phyloP scores from a whole-genome alignment of 2,329 filamentous ascomycete species.

The Fusarium solani-melongenae region DNA sequence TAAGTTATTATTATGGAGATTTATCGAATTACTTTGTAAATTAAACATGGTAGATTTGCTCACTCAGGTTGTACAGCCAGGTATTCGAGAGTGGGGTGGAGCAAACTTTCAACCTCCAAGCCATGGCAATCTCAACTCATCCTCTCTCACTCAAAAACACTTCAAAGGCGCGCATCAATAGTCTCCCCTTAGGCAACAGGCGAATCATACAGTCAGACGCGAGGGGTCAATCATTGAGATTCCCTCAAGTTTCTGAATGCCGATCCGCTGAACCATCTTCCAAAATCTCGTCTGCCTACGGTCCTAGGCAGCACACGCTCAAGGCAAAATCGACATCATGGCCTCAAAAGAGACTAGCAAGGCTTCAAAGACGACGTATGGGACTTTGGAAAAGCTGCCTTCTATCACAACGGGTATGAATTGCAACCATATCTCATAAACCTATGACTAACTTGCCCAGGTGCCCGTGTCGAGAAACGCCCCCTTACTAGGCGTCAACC shows the following conservation, averaged over 20 bases:
- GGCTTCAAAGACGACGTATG: slow-evolving; percentile 29
- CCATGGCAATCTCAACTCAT: background rate
- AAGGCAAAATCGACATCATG: slow-evolving; percentile 29
- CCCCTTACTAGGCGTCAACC: slow-evolving; percentile 55
- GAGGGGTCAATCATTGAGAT: background rate
- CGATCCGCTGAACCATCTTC: background rate
- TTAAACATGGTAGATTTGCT: background rate
- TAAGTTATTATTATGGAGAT: too few relatives aligned
- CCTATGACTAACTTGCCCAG: slow-evolving; percentile 45
- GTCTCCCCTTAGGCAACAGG: background rate
- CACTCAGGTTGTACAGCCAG: background rate
- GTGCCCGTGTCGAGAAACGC: slow-evolving; percentile 61
- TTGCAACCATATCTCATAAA: background rate
- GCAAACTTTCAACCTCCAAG: background rate
- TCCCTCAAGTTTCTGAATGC: background rate
- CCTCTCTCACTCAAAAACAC: background rate
- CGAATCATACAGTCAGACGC: background rate
- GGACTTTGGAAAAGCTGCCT: slow-evolving; percentile 48
- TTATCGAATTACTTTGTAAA: background rate
- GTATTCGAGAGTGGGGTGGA: background rate
- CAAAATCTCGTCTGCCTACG: slow-evolving; percentile 22
- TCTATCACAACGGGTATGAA: slow-evolving; percentile 48
- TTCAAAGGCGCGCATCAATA: background rate
- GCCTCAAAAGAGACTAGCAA: slow-evolving; percentile 26
- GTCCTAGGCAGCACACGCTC: slow-evolving; percentile 23